Evolutionary conservation across 768 basidiomycete species (phyloP), one percentile per base, ranked within the genome.

Genomic region (Gelatoporia subvermispora): DNA sequence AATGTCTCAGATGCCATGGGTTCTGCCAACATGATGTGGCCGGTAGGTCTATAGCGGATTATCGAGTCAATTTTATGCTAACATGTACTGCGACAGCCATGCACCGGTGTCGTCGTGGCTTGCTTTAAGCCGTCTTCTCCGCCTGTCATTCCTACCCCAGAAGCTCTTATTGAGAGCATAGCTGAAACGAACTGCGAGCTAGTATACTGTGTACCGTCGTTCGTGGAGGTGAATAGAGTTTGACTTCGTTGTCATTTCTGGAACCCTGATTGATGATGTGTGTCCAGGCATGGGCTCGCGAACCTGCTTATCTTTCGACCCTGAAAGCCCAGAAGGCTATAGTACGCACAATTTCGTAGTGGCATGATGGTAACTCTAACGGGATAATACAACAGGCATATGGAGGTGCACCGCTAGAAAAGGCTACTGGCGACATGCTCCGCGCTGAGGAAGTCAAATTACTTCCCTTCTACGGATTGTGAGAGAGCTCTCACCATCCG

Each of bases 101-200:
- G 39, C 20, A 49, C 50, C 2, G 62, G 63, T 8, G 21, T 43
- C 15, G 50, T 58, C 0, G 25, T 60, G 16, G 50, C 49, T 2
- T 16, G 55, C 13, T 65, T 61, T 49, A 39, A 46, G 36, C 68
- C 65, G 3, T 41, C 28, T 3, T 44, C 47, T 5, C 62, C 62
- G 2, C 57, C 59, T 3, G 35, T 51, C 13, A 39, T 57, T 5
- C 50, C 63, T 11, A 67, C 56, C 0, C 50, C 56, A 0, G 56
- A 57, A 28, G 25, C 35, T 1, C 35, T 57, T 11, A 20, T 57
- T 8, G 44, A 51, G 5, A 43, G 48, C 2, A 31, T 53, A 11
- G 35, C 47, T 2, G 43, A 47, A 2, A 57, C 53, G 13, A 40
- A 49, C 11, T 41, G 42, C 37, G 50, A 52, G 18, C 38, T 54